Base-by-base conservation (phyloP, 2,329 filamentous ascomycete species). In the Hypoxylon sp. region DNA sequence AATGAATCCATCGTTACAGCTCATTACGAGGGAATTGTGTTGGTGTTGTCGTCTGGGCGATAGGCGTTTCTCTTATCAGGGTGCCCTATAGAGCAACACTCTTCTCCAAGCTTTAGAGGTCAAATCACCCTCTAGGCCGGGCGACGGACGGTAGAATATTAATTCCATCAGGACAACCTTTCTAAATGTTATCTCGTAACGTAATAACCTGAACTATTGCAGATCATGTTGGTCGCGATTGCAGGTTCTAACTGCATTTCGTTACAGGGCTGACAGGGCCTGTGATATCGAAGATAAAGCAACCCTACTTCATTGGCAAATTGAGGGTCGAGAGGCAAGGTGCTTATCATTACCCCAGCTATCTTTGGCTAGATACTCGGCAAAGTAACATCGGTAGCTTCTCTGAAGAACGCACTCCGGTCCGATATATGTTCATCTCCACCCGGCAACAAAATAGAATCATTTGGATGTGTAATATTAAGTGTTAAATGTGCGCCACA, bases 341-440 rank as follows among this genome's bases (percentile, higher is more conserved):
- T 67, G 55, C 69, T 71, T 69, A 71, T 71, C 69, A 65, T 54
- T 39, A 66, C 69, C 66, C 66, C 63, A 62, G 66, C 59, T 56
- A 50, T 61, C 54, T 39, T 58, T 58, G 51, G 59, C 35, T 39
- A 46, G 19, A 46, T 56, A 53, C 33, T 58, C 61, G 42, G 64
- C 56, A 48, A 56, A 54, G 37, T 37, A 17, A 19, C 58, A 29
- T 17, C 29, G 44, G 24, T 39, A n/a, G 24, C 60, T 24, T 65
- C 22, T 9, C n/a, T 2, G 8, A 6, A 31, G 29, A 8, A 31
- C 56, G 51, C 13, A 31, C 33, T 29, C 55, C 59, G 56, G 51
- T 48, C 59, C 56, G 59, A 63, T 31, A 35, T 5, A 24, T 26
- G 11, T 50, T 58, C 17, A 51, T 56, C 53, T 60, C 56, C 55